phyloP scores from a whole-genome alignment of 2,329 filamentous ascomycete species.

The Fonsecaea pugnacius region DNA sequence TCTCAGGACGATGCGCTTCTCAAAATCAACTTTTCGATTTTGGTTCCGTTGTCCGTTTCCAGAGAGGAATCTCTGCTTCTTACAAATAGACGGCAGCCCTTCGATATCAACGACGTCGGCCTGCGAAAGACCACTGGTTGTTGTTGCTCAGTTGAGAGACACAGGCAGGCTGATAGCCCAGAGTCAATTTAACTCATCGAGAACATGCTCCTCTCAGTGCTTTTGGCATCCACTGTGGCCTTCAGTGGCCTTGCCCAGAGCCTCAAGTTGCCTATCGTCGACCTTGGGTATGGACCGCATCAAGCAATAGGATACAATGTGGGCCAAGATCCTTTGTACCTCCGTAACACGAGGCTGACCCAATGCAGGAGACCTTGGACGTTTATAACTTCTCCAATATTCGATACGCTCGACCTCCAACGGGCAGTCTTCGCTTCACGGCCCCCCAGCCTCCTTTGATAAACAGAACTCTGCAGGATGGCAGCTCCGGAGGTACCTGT shows the following conservation, averaged over 20 bases:
- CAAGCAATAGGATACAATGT: constrained; percentile 2
- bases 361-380: background rate
- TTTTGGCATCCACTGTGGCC: background rate
- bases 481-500: background rate
- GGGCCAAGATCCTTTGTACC: background rate
- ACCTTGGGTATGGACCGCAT: background rate
- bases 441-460: constrained; percentile 2
- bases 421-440: background rate
- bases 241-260: background rate
- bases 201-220: background rate
- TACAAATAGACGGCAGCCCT: constrained; percentile 1
- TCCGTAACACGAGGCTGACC: background rate
- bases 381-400: constrained; percentile 7
- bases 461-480: background rate
- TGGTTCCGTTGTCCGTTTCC: background rate
- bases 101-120: background rate
- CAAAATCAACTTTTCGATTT: background rate
- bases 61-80: background rate
- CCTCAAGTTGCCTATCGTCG: background rate
- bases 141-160: background rate
- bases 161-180: background rate
- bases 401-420: constrained; percentile 1
- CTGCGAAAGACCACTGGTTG: background rate
- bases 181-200: background rate
- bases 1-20: background rate